phyloP scores from a whole-genome alignment of 2,329 filamentous ascomycete species.

The Penicillium expansum region DNA sequence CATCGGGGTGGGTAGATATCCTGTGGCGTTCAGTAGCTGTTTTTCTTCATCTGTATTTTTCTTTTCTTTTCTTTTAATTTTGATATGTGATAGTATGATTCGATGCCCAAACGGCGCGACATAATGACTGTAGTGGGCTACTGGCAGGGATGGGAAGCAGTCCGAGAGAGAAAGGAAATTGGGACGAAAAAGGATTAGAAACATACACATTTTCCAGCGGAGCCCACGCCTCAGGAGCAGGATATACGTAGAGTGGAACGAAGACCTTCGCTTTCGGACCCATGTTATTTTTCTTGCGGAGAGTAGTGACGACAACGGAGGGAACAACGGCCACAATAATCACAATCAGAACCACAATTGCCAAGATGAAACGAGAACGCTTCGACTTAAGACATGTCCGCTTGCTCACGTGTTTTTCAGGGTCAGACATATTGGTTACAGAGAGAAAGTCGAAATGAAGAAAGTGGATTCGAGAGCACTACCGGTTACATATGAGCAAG shows the following conservation, averaged over 20 bases:
- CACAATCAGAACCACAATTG: slow-evolving; percentile 27
- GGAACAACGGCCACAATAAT: slow-evolving; percentile 34
- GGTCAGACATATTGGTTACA: slow-evolving; percentile 19
- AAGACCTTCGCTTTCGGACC: slow-evolving; percentile 43
- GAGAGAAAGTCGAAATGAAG: slow-evolving; percentile 8
- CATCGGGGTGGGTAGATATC: slow-evolving; percentile 38
- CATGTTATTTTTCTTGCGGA: slow-evolving; percentile 37
- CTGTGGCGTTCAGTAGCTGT: slow-evolving; percentile 30
- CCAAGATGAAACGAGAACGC: slow-evolving; percentile 30
- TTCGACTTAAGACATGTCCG: slow-evolving; percentile 28
- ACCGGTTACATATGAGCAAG: slow-evolving; percentile 8
- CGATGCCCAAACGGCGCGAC: slow-evolving; percentile 9
- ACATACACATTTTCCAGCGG: slow-evolving; percentile 47
- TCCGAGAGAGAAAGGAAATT: slow-evolving; percentile 1
- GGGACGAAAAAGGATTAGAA: slow-evolving; percentile 11
- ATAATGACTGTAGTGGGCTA: slow-evolving; percentile 13
- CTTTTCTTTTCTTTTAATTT: slow-evolving; percentile 10
- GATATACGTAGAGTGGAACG: slow-evolving; percentile 52
- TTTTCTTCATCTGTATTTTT: slow-evolving; percentile 8
- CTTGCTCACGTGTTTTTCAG: slow-evolving; percentile 36
- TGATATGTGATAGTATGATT: slow-evolving; percentile 3
- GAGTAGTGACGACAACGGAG: slow-evolving; percentile 34
- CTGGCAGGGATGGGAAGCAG: slow-evolving; percentile 9
- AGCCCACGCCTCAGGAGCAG: slow-evolving; percentile 47
- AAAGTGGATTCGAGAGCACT: slow-evolving; percentile 12